Evolutionary conservation across 2,329 filamentous ascomycete genomes (phyloP).

Genomic region (Coccinonectria pachysandricola): DNA sequence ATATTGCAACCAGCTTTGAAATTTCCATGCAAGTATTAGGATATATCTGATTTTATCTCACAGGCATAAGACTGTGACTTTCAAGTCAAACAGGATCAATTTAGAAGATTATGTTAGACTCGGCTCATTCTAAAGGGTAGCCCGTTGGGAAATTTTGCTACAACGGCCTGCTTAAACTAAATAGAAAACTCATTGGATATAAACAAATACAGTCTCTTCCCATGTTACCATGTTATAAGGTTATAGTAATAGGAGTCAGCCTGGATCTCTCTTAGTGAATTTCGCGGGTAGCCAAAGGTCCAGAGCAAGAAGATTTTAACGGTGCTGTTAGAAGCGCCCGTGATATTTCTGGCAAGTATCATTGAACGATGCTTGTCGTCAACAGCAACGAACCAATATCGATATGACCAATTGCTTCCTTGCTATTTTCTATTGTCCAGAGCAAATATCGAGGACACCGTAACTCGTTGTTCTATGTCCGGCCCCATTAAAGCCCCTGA

Average conservation of each 20-base stretch:
- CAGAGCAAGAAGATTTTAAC: slow-evolving; percentile 40
- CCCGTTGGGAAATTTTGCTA: slow-evolving; percentile 44
- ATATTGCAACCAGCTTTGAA: too few relatives aligned
- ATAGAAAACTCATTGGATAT: slow-evolving; percentile 45
- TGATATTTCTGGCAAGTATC: slow-evolving; percentile 44
- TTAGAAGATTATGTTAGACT: too few relatives aligned
- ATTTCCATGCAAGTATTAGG: too few relatives aligned
- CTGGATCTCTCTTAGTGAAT: slow-evolving; percentile 43
- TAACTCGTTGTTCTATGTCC: too few relatives aligned
- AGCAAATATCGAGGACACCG: slow-evolving; percentile 37
- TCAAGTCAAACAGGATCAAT: too few relatives aligned
- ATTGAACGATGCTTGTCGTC: slow-evolving; percentile 50
- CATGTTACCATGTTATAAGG: too few relatives aligned
- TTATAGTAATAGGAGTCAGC: slow-evolving; percentile 40
- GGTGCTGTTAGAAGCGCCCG: slow-evolving; percentile 38
- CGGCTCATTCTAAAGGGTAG: slow-evolving; percentile 21
- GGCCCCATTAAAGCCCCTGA: too few relatives aligned
- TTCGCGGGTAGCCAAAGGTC: slow-evolving; percentile 32
- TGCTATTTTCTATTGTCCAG: slow-evolving; percentile 51
- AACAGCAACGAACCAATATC: slow-evolving; percentile 62
- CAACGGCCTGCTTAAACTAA: slow-evolving; percentile 48
- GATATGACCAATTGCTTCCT: too few relatives aligned
- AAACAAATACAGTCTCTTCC: too few relatives aligned
- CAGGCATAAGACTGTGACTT: too few relatives aligned
- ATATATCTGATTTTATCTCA: too few relatives aligned